Evolutionary conservation across 495 filamentous ascomycete species (phyloP).

Genomic region (Neurospora sp.): DNA sequence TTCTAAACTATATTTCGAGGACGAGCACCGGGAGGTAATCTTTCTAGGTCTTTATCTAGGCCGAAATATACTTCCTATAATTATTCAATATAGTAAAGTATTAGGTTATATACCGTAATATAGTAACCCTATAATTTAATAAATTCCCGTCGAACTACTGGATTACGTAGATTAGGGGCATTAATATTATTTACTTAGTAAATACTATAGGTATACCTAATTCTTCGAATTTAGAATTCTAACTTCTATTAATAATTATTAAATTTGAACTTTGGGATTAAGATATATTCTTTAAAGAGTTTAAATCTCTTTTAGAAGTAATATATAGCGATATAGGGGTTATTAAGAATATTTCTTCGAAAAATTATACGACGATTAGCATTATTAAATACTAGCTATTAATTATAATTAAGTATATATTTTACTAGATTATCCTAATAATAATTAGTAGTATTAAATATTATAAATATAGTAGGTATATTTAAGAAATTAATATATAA

Average conservation of each 20-base stretch:
- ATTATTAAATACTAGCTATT: not conserved
- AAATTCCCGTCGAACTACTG: no score
- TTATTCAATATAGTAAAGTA: no score
- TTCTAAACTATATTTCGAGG: no score
- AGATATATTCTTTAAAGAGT: not conserved
- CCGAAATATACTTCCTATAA: no score
- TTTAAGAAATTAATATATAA: no score
- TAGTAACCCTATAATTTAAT: no score
- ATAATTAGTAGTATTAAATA: no score
- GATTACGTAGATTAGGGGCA: not conserved
- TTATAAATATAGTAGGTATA: no score
- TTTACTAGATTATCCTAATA: not conserved
- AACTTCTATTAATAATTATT: not conserved
- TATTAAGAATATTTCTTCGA: not conserved
- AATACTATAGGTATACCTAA: not conserved
- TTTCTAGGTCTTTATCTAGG: no score
- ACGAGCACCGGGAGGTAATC: no score
- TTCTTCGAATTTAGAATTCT: not conserved
- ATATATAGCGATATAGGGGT: not conserved
- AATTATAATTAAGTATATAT: not conserved
- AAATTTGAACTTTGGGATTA: not conserved
- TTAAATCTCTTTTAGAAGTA: not conserved
- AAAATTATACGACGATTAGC: not conserved
- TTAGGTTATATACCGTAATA: no score
- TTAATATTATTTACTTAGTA: not conserved